These are phyloP conservation scores for Boletus speciosus DNA, from an alignment of 768 basidiomycete species.

Conservation along the genomic window DNA sequence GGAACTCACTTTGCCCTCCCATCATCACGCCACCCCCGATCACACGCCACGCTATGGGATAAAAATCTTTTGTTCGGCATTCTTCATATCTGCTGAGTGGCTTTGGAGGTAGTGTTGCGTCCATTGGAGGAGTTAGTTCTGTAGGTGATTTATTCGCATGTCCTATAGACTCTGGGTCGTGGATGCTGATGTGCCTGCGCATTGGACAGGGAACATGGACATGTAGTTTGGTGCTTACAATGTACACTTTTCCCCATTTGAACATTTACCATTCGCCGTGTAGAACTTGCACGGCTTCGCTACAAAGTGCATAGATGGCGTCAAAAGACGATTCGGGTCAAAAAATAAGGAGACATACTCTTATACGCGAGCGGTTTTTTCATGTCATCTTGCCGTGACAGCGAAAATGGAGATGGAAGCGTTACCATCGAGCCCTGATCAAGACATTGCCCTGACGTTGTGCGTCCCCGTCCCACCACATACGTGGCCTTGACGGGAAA, in stretches of 20 bases:
- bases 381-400: constrained; percentile 14
- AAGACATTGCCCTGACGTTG: constrained; percentile 8
- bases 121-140: constrained; percentile 3
- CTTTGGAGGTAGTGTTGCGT: constrained; percentile 23
- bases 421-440: constrained; percentile 1
- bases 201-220: not conserved
- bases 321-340: not conserved
- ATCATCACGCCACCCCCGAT: constrained; percentile 77
- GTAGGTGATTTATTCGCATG: not conserved
- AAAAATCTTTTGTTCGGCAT: constrained; percentile 46
- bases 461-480: not conserved
- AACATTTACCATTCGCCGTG: constrained; percentile 43
- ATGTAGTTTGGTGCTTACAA: constrained; percentile 42
- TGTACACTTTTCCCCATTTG: constrained; percentile 53
- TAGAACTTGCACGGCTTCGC: constrained; percentile 64
- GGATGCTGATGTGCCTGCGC: constrained; percentile 38
- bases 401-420: not conserved
- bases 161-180: constrained; percentile 29
- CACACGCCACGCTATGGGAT: constrained; percentile 71
- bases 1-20: constrained; percentile 37
- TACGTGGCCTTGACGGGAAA: constrained; percentile 13
- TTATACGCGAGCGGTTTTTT: constrained; percentile 26
- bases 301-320: constrained; percentile 17
- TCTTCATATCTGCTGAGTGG: constrained; percentile 33
- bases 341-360: constrained; percentile 19